These are phyloP conservation scores for Ceratocystis variospora DNA, from an alignment of 2,329 filamentous ascomycete species.

Conservation along the genomic window DNA sequence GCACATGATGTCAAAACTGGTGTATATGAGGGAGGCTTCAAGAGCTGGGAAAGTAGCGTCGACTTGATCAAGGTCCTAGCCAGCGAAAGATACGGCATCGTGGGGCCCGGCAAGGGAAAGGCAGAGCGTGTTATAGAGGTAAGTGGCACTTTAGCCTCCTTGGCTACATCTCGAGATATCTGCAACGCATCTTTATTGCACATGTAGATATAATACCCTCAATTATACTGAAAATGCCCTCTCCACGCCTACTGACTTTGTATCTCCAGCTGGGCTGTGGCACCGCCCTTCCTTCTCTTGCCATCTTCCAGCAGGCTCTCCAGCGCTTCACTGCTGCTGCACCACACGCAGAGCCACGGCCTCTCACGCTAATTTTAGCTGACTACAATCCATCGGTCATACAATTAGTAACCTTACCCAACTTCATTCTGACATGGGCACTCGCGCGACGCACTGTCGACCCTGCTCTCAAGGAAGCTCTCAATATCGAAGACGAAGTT, in stretches of 20 bases:
- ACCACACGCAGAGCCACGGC: slow-evolving; percentile 17
- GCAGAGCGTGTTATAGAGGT: slow-evolving; percentile 42
- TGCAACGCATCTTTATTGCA: not conserved
- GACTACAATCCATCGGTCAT: slow-evolving; percentile 73
- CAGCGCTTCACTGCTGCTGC: slow-evolving; percentile 5
- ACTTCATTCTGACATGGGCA: slow-evolving; percentile 59
- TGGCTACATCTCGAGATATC: not conserved
- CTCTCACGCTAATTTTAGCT: slow-evolving; percentile 50
- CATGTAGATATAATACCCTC: not conserved
- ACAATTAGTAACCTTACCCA: slow-evolving; percentile 65
- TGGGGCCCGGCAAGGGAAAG: slow-evolving; percentile 23
- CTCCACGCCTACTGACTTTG: slow-evolving; percentile 19
- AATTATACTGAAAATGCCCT: not conserved
- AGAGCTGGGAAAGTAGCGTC: slow-evolving; percentile 77
- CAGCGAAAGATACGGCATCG: slow-evolving; percentile 28
- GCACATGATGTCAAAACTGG: slow-evolving; percentile 65
- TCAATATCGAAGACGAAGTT: slow-evolving; percentile 43
- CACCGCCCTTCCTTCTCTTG: slow-evolving; percentile 57
- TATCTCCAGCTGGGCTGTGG: slow-evolving; percentile 56
- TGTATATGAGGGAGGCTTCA: slow-evolving; percentile 77
- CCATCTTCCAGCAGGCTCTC: slow-evolving; percentile 51
- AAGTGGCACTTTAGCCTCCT: slow-evolving; percentile 22
- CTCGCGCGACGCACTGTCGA: slow-evolving; percentile 36
- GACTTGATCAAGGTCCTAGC: slow-evolving; percentile 60
- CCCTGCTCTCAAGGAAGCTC: slow-evolving; percentile 29